Conservation (phyloP, 176 grass and related monocot species). For the Aegilops longissima region DNA sequence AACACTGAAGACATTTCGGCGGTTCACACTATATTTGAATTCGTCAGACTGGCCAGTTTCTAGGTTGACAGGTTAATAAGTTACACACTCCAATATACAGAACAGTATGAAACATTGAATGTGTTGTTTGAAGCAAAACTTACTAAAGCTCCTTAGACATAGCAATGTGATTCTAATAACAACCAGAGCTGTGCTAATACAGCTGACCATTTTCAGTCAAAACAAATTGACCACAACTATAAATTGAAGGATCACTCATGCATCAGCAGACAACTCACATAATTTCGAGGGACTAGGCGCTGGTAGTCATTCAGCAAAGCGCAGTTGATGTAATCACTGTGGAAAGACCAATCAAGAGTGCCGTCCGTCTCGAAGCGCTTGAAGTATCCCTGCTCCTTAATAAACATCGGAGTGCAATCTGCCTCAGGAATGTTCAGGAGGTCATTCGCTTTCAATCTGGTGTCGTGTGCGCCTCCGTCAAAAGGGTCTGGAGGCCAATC, state of each 20-base stretch:
- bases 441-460: not conserved
- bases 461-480: too few species aligned
- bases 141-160: not conserved
- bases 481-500: not conserved
- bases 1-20: not conserved
- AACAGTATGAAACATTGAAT: not conserved
- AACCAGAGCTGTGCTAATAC: not conserved
- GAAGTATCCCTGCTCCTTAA: not conserved
- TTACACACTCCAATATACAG: not conserved
- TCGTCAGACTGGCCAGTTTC: not conserved
- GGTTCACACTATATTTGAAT: not conserved
- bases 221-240: not conserved
- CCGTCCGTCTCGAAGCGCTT: not conserved
- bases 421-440: not conserved
- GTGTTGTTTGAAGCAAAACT: not conserved
- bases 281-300: not conserved
- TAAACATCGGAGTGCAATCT: not conserved
- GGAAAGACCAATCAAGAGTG: not conserved
- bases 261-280: not conserved
- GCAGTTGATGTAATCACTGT: not conserved
- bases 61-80: not conserved
- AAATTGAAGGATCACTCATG: not conserved
- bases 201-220: too few species aligned
- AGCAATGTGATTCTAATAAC: not conserved
- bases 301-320: not conserved